Conservation (phyloP, 306 rosid species). For the Vigna radiata region DNA sequence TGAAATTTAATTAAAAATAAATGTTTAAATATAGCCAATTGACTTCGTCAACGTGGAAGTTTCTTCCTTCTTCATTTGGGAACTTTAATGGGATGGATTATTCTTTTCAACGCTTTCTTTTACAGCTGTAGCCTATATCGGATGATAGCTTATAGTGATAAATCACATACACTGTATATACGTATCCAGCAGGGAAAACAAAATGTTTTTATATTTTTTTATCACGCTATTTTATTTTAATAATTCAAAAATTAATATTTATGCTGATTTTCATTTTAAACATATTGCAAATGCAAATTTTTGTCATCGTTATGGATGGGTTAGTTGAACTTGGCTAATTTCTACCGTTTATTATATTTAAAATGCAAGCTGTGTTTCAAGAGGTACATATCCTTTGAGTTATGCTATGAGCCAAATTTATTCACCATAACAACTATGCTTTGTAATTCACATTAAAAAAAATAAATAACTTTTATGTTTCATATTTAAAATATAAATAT, state of each 20-base stretch:
- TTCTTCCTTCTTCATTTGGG: neutral
- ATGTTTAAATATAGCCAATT: neutral
- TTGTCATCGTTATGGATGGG: too few species aligned
- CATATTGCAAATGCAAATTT: too few species aligned
- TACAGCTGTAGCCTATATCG: neutral
- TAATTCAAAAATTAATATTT: too few species aligned
- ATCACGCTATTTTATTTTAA: too few species aligned
- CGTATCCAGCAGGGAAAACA: too few species aligned
- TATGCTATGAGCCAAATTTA: neutral
- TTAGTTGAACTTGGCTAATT: neutral
- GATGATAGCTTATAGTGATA: neutral
- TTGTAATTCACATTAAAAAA: too few species aligned
- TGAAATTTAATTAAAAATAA: too few species aligned
- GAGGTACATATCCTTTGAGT: neutral
- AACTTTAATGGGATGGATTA: neutral
- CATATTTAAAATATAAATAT: too few species aligned
- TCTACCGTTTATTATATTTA: neutral
- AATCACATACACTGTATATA: neutral
- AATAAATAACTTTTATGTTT: too few species aligned
- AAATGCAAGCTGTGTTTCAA: neutral
- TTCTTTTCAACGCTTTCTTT: neutral
- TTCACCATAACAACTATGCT: neutral
- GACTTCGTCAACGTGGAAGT: neutral
- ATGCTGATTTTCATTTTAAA: too few species aligned
- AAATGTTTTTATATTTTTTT: too few species aligned